Evolutionary conservation across 129 eudicot species (phyloP).

Genomic region (Escallonia herrerae): DNA sequence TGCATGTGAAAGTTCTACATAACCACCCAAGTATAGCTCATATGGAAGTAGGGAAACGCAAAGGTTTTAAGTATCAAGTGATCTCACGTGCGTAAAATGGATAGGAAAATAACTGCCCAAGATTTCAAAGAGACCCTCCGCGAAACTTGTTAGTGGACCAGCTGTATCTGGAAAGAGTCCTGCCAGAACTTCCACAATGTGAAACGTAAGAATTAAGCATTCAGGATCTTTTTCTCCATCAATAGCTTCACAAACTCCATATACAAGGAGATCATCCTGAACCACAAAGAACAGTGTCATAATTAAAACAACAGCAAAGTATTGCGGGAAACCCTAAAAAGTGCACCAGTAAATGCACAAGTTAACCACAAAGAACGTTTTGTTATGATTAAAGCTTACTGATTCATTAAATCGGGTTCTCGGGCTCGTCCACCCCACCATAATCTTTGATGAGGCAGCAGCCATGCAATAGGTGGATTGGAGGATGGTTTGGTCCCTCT

Average conservation of each 20-base stretch:
- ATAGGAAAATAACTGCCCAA: slow-evolving; percentile 88
- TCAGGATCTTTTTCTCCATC: slow-evolving; percentile 94
- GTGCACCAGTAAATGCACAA: too few species aligned
- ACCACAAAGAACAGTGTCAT: slow-evolving; percentile 6
- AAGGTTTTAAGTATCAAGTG: not conserved
- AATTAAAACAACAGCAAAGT: not conserved
- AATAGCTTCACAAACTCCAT: slow-evolving; percentile 75
- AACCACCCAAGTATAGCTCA: not conserved
- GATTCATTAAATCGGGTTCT: too few species aligned
- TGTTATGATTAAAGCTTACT: too few species aligned
- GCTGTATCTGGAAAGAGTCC: slow-evolving; percentile 54
- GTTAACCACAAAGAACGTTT: too few species aligned
- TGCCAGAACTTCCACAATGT: slow-evolving; percentile 57
- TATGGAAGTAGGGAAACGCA: slow-evolving; percentile 5
- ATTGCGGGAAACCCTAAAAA: too few species aligned
- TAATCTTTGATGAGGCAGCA: too few species aligned
- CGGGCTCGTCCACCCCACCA: too few species aligned
- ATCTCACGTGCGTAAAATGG: slow-evolving; percentile 88
- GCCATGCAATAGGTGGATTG: too few species aligned
- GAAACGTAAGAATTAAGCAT: slow-evolving; percentile 67
- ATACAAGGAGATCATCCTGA: slow-evolving; percentile 70
- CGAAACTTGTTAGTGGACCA: slow-evolving; percentile 59
- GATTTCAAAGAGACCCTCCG: slow-evolving; percentile 71
- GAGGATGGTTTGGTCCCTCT: too few species aligned
- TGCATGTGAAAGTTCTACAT: not conserved